A percentile compares a stretch with the other conserved stretches of the same genome.
Conservation (phyloP, 495 filamentous ascomycete species). For the Podospora pseudocomata region DNA sequence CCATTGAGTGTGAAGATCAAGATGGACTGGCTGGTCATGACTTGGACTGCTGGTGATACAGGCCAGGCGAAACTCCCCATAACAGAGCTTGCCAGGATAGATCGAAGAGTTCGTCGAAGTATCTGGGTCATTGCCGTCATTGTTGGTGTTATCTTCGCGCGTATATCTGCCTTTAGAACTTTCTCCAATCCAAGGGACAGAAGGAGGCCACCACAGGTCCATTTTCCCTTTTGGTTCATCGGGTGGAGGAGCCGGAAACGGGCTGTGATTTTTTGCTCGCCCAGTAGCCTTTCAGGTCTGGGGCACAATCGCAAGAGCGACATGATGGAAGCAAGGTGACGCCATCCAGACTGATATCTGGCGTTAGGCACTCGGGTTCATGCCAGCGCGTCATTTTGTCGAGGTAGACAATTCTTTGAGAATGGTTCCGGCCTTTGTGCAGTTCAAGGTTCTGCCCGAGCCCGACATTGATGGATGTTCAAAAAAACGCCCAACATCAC, state of each 20-base stretch:
- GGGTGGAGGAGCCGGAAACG: conserved; percentile 2
- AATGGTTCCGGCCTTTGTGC: too few relatives aligned
- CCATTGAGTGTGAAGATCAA: not conserved
- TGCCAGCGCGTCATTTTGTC: conserved; percentile 9
- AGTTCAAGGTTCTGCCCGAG: too few relatives aligned
- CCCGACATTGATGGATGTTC: too few relatives aligned
- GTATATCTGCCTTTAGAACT: not conserved
- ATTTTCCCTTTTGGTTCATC: conserved; percentile 1
- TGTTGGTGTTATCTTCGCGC: not conserved
- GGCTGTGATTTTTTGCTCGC: not conserved
- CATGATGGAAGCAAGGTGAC: not conserved
- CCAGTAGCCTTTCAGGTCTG: not conserved
- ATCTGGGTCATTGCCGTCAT: not conserved
- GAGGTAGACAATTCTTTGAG: too few relatives aligned
- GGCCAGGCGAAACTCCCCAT: conserved; percentile 4
- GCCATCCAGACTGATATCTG: not conserved
- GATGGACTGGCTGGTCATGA: not conserved
- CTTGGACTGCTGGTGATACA: not conserved
- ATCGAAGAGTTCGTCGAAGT: not conserved
- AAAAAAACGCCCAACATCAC: too few relatives aligned
- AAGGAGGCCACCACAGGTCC: conserved; percentile 10
- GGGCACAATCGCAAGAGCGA: not conserved
- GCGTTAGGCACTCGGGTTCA: not conserved
- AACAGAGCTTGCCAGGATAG: not conserved
- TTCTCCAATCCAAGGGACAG: not conserved